phyloP scores from a whole-genome alignment of 805 yeast genomes.

The Wickerhamiella sergipiensis region DNA sequence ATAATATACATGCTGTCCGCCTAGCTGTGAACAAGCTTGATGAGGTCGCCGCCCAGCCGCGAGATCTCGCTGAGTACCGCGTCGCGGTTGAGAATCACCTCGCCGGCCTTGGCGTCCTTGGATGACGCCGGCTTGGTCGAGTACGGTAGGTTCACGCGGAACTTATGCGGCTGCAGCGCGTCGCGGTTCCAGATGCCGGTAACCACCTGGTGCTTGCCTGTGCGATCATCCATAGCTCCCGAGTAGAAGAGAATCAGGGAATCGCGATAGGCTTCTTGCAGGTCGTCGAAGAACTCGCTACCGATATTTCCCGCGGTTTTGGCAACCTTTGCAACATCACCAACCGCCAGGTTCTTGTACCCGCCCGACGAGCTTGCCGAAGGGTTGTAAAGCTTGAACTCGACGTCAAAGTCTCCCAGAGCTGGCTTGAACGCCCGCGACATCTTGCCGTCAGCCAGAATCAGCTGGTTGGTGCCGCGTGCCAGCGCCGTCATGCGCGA shows the following conservation, averaged over 20 bases:
- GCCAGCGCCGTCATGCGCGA: conserved; percentile 79
- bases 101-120: conserved; percentile 5
- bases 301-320: conserved; percentile 47
- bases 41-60: conserved; percentile 28
- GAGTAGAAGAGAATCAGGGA: conserved; percentile 54
- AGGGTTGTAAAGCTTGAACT: conserved; percentile 41
- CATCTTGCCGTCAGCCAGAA: conserved; percentile 24
- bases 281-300: conserved; percentile 43
- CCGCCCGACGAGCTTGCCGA: conserved; percentile 29
- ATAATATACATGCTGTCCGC: background rate
- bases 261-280: conserved; percentile 50
- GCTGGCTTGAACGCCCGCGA: conserved; percentile 67
- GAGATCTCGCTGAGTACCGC: conserved; percentile 60
- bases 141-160: conserved; percentile 67
- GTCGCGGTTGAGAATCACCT: conserved; percentile 43
- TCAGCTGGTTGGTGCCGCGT: conserved; percentile 50
- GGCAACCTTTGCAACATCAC: conserved; percentile 25
- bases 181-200: conserved; percentile 74
- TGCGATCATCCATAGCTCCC: conserved; percentile 31
- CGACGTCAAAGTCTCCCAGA: conserved; percentile 70
- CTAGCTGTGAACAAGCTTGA: conserved; percentile 13
- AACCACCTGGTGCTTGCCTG: conserved; percentile 35
- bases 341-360: conserved; percentile 29
- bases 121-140: conserved; percentile 36
- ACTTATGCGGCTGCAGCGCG: conserved; percentile 44